Conservation (phyloP, 1,139 yeast species). For the Geotrichum candidum region DNA sequence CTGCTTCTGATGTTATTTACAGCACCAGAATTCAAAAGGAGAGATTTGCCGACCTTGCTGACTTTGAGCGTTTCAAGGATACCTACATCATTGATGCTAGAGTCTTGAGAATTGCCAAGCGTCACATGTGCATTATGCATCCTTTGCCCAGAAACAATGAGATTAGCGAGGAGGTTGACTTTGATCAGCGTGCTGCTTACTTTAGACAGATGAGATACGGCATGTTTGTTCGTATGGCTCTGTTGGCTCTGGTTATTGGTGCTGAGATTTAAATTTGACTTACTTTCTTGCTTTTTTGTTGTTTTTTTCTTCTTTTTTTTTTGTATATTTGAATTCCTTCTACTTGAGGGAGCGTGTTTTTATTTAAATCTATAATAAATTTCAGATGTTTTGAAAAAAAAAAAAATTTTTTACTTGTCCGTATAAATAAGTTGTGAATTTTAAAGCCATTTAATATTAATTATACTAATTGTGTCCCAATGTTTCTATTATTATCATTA, state of each 20-base stretch:
- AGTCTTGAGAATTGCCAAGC: slow-evolving; percentile 86
- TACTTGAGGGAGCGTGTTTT: background rate
- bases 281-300: background rate
- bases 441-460: background rate
- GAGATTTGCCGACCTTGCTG: slow-evolving; percentile 69
- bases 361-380: background rate
- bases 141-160: slow-evolving; percentile 97
- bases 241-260: slow-evolving; percentile 96
- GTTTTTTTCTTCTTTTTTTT: background rate
- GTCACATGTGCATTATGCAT: slow-evolving; percentile 98
- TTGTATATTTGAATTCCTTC: background rate
- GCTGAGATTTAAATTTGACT: slow-evolving; percentile 31
- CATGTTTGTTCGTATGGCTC: slow-evolving; percentile 95
- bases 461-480: background rate
- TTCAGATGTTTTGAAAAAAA: background rate
- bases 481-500: background rate
- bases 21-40: slow-evolving; percentile 98
- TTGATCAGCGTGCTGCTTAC: slow-evolving; percentile 98
- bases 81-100: slow-evolving; percentile 88
- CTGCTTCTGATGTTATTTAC: slow-evolving; percentile 89
- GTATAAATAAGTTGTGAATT: background rate
- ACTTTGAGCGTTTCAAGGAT: slow-evolving; percentile 86
- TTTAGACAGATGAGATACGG: slow-evolving; percentile 99
- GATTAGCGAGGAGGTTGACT: slow-evolving; percentile 96
- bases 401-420: background rate